Conservation (phyloP, 116 monocot genomes). For the Dioscorea cayenensis region DNA sequence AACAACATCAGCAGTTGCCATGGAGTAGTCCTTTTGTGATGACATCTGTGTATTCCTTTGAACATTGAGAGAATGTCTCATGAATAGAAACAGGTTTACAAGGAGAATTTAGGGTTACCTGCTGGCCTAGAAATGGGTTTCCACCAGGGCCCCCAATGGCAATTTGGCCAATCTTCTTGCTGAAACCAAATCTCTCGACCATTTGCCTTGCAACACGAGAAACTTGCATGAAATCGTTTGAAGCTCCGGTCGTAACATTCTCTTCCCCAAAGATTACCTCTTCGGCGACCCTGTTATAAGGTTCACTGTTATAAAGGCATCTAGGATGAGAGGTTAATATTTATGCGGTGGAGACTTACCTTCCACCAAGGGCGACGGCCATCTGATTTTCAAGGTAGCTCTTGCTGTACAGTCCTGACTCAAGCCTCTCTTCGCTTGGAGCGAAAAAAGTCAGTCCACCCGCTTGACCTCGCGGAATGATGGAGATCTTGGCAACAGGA, state of each 20-base stretch:
- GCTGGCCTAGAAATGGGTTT: conserved; percentile 97
- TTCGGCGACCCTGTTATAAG: conserved; percentile 80
- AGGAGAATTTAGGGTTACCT: conserved; percentile 38
- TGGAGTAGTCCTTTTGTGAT: conserved; percentile 96
- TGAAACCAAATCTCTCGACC: conserved; percentile 98
- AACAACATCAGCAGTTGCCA: conserved; percentile 97
- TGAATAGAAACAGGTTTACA: neutral
- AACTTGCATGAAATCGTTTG: conserved; percentile 99
- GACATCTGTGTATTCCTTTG: conserved; percentile 49
- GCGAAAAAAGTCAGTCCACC: conserved; percentile 99
- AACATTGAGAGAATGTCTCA: neutral
- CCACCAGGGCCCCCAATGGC: conserved; percentile 54
- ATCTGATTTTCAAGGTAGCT: conserved; percentile 99
- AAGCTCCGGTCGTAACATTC: conserved; percentile 99
- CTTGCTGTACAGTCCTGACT: conserved; percentile 94
- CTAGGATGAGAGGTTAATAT: neutral
- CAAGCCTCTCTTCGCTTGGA: conserved; percentile 94
- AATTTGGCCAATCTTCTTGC: conserved; percentile 89
- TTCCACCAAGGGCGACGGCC: conserved; percentile 99
- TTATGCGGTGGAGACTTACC: conserved; percentile 25
- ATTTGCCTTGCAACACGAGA: conserved; percentile 98
- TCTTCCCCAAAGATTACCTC: conserved; percentile 97
- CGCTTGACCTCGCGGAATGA: conserved; percentile 94
- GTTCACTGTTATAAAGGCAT: neutral
- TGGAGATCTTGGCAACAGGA: conserved; percentile 97